Conservation (phyloP, 1,284 basidiomycete species). For the Laetiporus sulphureus region DNA sequence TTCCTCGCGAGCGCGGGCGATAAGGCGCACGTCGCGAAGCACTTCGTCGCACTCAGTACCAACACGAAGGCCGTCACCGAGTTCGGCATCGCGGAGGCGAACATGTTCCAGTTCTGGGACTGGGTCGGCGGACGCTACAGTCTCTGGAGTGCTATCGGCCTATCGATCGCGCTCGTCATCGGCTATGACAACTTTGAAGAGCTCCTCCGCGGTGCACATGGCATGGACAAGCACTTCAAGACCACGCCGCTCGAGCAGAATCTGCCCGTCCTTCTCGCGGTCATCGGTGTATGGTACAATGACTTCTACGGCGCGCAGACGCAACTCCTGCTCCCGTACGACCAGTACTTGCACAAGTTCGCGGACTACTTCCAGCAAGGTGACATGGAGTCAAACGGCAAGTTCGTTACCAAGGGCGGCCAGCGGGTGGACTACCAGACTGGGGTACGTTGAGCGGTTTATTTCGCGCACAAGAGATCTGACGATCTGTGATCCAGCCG, state of each 20-base stretch:
- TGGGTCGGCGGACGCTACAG: constrained; percentile 99
- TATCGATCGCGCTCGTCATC: constrained; percentile 89
- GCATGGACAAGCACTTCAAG: constrained; percentile 97
- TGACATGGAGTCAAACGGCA: constrained; percentile 99
- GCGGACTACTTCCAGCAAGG: constrained; percentile 99
- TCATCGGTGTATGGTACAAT: constrained; percentile 98
- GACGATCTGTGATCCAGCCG: constrained; percentile 43
- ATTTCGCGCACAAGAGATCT: constrained; percentile 1
- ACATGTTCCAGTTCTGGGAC: constrained; percentile 99
- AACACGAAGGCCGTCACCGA: constrained; percentile 91
- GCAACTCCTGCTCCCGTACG: constrained; percentile 92
- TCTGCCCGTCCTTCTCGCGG: constrained; percentile 86
- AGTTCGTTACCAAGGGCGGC: constrained; percentile 92
- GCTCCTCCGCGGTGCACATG: constrained; percentile 89
- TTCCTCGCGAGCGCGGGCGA: constrained; percentile 85
- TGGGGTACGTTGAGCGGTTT: constrained; percentile 54
- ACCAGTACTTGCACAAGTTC: constrained; percentile 98
- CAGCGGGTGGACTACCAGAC: constrained; percentile 94
- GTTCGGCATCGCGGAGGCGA: constrained; percentile 90
- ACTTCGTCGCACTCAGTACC: constrained; percentile 97
- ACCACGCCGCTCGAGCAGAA: constrained; percentile 86
- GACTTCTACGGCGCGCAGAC: constrained; percentile 97
- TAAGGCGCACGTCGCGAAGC: constrained; percentile 92
- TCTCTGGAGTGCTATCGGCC: constrained; percentile 96
- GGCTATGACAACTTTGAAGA: constrained; percentile 94